A percentile compares a stretch with the other conserved stretches of the same genome.
phyloP scores from a whole-genome alignment of 495 filamentous ascomycete species.

The Penicillium maclennaniae region DNA sequence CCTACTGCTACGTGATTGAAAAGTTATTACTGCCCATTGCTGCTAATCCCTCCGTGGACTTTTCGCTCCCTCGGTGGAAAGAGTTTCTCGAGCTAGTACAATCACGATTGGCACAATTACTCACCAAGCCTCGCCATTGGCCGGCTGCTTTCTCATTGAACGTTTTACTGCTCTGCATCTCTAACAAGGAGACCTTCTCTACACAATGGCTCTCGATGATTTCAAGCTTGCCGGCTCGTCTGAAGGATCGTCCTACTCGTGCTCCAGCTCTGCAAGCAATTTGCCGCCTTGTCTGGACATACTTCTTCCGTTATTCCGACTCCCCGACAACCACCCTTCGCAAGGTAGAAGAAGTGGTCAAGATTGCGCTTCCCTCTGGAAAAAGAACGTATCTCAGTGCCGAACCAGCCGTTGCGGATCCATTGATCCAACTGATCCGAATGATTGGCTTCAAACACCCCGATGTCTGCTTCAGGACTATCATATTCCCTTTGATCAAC shows the following conservation, averaged over 20 bases:
- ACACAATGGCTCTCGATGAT: conserved; percentile 82
- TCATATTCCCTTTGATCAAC: conserved; percentile 93
- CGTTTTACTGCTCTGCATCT: conserved; percentile 80
- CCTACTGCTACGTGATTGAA: conserved; percentile 88
- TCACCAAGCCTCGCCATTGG: conserved; percentile 91
- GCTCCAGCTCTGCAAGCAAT: conserved; percentile 83
- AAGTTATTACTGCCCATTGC: conserved; percentile 86
- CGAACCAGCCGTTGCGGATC: conserved; percentile 78
- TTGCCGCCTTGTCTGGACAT: conserved; percentile 93
- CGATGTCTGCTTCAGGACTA: conserved; percentile 83
- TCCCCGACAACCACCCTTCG: conserved; percentile 60
- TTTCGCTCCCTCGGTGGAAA: conserved; percentile 77
- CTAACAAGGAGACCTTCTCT: conserved; percentile 75
- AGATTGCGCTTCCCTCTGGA: conserved; percentile 71
- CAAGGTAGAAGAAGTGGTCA: conserved; percentile 84
- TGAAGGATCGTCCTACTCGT: conserved; percentile 78
- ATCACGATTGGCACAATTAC: conserved; percentile 71
- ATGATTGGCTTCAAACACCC: conserved; percentile 94
- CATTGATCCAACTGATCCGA: conserved; percentile 85
- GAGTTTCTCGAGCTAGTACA: conserved; percentile 75
- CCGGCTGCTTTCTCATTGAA: conserved; percentile 78
- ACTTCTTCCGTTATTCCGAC: conserved; percentile 81
- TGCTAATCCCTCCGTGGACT: conserved; percentile 64
- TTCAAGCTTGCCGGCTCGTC: conserved; percentile 64
- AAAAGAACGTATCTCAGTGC: conserved; percentile 75